A percentile compares a stretch with the other conserved stretches of the same genome.
Conservation (phyloP, 2,329 filamentous ascomycete species). For the Alternaria sp. region DNA sequence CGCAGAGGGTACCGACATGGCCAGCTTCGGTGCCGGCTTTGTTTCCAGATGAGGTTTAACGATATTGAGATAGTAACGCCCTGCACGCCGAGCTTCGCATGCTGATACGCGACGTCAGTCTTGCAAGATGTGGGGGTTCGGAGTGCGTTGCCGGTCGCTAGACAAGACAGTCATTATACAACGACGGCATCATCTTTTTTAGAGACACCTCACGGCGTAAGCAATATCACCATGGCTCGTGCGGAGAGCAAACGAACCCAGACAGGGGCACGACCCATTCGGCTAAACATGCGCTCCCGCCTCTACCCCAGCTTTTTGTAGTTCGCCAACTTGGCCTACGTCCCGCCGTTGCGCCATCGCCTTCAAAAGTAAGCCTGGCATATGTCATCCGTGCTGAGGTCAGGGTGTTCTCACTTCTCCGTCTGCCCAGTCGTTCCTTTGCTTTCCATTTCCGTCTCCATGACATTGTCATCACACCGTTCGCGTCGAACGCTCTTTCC, state of each 20-base stretch:
- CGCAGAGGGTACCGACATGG: slow-evolving; percentile 1
- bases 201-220: neutral
- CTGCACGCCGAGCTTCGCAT: slow-evolving; percentile 2
- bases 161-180: slow-evolving; percentile 5
- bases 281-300: slow-evolving; percentile 11
- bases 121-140: slow-evolving; percentile 11
- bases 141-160: slow-evolving; percentile 21
- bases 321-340: slow-evolving; percentile 8
- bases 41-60: slow-evolving; percentile 37
- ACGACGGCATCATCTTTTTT: neutral
- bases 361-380: slow-evolving; percentile 7
- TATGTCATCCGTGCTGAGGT: slow-evolving; percentile 2
- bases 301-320: slow-evolving; percentile 16
- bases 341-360: slow-evolving; percentile 13
- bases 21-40: slow-evolving; percentile 30
- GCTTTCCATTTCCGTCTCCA: neutral
- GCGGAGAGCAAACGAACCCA: neutral
- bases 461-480: neutral
- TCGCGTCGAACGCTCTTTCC: neutral
- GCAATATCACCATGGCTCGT: neutral
- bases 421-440: neutral
- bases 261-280: slow-evolving; percentile 5
- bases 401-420: neutral
- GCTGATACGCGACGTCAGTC: slow-evolving; percentile 1
- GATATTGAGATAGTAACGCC: slow-evolving; percentile 12